Evolutionary conservation across 805 yeast genomes (phyloP).

Genomic region (Sugiyamaella floridensis): DNA sequence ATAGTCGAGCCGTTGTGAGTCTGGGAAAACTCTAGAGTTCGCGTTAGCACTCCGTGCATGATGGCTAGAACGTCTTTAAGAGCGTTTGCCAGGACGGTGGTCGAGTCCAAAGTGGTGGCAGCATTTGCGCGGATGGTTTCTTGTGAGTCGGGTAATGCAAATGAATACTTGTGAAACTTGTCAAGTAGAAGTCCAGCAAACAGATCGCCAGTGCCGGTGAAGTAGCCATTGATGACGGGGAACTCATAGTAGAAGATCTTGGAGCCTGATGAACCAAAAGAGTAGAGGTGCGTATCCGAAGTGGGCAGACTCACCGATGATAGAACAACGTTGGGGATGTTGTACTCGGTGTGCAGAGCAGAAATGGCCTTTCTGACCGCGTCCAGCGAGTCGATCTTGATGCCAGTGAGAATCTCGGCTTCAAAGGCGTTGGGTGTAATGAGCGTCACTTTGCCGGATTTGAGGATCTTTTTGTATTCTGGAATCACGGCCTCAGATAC

Average conservation of each 20-base stretch:
- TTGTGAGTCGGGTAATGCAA: neutral
- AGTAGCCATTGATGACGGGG: constrained; percentile 66
- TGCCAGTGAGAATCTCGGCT: constrained; percentile 60
- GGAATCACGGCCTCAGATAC: constrained; percentile 57
- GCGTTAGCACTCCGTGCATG: constrained; percentile 42
- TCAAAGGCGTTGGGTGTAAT: constrained; percentile 92
- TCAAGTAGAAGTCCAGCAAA: constrained; percentile 76
- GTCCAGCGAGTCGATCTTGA: constrained; percentile 36
- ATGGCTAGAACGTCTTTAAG: constrained; percentile 35
- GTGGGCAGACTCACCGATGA: constrained; percentile 44
- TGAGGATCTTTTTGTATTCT: constrained; percentile 43
- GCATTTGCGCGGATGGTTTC: neutral
- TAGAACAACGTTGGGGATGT: constrained; percentile 56
- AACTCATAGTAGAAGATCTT: constrained; percentile 40
- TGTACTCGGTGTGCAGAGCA: constrained; percentile 41
- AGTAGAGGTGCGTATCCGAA: constrained; percentile 27
- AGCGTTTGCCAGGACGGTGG: constrained; percentile 28
- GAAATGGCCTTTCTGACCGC: constrained; percentile 42
- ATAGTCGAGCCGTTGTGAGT: constrained; percentile 11
- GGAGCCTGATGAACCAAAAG: constrained; percentile 38
- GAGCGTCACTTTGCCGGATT: constrained; percentile 49
- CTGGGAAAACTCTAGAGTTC: constrained; percentile 20
- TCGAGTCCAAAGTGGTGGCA: neutral
- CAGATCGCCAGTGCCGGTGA: constrained; percentile 92
- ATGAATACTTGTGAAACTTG: constrained; percentile 30